These are phyloP conservation scores for Dysphania ambrosioides DNA, from an alignment of 148 eudicot genomes.

Conservation along the genomic window DNA sequence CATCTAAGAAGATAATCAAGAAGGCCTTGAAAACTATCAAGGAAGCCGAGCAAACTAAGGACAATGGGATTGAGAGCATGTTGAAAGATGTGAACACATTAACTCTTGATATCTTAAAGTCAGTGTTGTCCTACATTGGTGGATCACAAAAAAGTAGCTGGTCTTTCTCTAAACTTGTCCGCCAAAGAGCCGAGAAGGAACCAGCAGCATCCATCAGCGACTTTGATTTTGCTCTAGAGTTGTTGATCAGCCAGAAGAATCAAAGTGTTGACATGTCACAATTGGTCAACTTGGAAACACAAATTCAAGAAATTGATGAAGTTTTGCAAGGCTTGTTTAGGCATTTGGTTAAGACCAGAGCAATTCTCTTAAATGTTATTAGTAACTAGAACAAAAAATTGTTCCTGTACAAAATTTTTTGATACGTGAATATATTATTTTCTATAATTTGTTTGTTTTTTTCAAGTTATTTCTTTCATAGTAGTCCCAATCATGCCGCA, in stretches of 20 bases:
- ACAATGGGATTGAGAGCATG: not conserved
- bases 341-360: constrained; percentile 44
- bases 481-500: too few species aligned
- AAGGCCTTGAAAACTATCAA: constrained; percentile 26
- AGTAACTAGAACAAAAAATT: constrained; percentile 31
- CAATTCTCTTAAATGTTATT: constrained; percentile 43
- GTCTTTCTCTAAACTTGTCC: constrained; percentile 23
- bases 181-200: not conserved
- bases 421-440: not conserved
- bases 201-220: not conserved
- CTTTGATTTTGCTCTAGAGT: constrained; percentile 19
- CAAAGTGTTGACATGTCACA: not conserved
- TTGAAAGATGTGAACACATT: constrained; percentile 20
- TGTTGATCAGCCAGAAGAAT: constrained; percentile 14
- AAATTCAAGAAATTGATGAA: constrained; percentile 37
- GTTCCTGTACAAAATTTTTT: constrained; percentile 1
- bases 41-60: constrained; percentile 5
- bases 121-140: constrained; percentile 15
- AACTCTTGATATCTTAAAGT: constrained; percentile 7
- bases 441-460: not conserved
- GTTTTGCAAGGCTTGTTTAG: constrained; percentile 40
- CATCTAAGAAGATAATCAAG: constrained; percentile 22
- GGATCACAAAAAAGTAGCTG: constrained; percentile 18
- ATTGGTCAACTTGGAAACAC: constrained; percentile 22
- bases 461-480: not conserved